Evolutionary conservation across 73 alveolate genomes (phyloP).

Genomic region (Vitrella brassicaformis): DNA sequence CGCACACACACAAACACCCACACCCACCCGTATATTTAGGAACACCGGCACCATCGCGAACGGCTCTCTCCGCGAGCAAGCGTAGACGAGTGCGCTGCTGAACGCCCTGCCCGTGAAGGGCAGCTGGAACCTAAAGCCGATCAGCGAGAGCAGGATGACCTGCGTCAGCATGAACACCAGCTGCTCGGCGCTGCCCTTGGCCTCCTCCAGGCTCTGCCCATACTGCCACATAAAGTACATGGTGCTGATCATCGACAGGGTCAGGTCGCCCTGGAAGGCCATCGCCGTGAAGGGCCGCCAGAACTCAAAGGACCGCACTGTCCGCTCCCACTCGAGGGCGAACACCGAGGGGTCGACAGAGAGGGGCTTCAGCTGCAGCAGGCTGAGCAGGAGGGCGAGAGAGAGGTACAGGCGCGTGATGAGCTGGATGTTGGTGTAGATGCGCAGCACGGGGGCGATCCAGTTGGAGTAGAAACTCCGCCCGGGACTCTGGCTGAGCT

Average conservation of each 20-base stretch:
- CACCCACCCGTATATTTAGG: not conserved
- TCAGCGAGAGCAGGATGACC: not conserved
- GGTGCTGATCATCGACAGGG: not conserved
- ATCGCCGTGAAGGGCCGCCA: not conserved
- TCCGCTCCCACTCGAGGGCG: not conserved
- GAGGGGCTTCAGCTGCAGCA: not conserved
- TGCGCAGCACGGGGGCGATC: not conserved
- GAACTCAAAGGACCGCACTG: not conserved
- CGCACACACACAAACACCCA: too few relatives aligned
- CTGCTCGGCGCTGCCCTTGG: not conserved
- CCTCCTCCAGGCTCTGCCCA: not conserved
- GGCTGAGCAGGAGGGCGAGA: not conserved
- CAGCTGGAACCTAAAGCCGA: not conserved
- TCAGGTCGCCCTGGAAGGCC: not conserved
- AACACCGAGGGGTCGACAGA: not conserved
- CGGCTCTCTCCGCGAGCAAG: not conserved
- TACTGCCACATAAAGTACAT: not conserved
- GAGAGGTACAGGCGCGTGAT: not conserved
- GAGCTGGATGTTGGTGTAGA: not conserved
- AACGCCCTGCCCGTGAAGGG: not conserved
- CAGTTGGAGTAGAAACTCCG: too few relatives aligned
- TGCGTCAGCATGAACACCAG: not conserved
- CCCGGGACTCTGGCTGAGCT: too few relatives aligned
- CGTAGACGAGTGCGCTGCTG: not conserved
- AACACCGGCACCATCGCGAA: not conserved